These are phyloP conservation scores for Phytophthora vignae DNA, from an alignment of 352 stramenopile genomes.

Conservation along the genomic window DNA sequence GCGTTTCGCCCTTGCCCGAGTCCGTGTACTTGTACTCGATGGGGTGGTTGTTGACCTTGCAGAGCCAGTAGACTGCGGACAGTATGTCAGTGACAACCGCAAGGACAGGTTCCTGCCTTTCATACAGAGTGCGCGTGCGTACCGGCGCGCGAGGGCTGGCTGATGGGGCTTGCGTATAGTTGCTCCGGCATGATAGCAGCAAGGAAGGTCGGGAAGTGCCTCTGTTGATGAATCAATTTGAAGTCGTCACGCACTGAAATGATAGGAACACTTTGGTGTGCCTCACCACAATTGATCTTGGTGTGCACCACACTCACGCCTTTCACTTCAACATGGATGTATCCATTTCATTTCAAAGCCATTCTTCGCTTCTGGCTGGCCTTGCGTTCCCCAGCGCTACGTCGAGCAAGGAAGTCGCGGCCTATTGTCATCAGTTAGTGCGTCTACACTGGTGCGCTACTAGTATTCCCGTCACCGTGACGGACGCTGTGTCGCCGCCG, in stretches of 20 bases:
- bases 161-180: slow-evolving; percentile 67
- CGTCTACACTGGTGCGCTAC: neutral
- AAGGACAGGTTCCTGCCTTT: neutral
- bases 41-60: slow-evolving; percentile 71
- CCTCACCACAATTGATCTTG: no score
- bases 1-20: slow-evolving; percentile 56
- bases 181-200: slow-evolving; percentile 45
- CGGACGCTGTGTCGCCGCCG: slow-evolving; percentile 8
- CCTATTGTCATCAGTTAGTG: neutral
- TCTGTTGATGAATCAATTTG: slow-evolving; percentile 44
- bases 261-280: no score
- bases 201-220: no score
- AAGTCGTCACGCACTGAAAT: slow-evolving; percentile 14
- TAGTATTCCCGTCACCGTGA: neutral
- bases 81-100: neutral
- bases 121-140: neutral
- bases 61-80: slow-evolving; percentile 68
- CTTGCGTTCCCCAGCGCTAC: no score
- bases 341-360: neutral
- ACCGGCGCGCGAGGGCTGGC: slow-evolving; percentile 72
- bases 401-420: neutral
- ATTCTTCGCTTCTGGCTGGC: no score
- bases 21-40: slow-evolving; percentile 71
- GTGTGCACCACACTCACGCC: slow-evolving; percentile 5
- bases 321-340: slow-evolving; percentile 14